Base-by-base conservation (phyloP, 495 filamentous ascomycete species). In the Monascus purpureus region DNA sequence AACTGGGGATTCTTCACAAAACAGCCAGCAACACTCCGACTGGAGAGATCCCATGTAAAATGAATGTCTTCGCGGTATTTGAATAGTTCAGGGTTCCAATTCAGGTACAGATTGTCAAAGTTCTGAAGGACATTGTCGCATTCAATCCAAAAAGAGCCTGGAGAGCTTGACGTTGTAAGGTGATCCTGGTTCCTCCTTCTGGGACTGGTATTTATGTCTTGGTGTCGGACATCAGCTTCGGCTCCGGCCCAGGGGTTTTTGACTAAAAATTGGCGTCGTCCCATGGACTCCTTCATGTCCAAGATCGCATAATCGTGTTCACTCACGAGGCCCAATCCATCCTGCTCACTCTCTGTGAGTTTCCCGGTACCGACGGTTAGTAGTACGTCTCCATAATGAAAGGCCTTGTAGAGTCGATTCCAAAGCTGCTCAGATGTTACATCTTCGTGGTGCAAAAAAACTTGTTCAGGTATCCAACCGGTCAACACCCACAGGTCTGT, bases 241-340 rank as follows among this genome's bases (percentile, higher is more conserved):
- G 80, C 82, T 32, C 88, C 77, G 31, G 78, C 79, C 92, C 92
- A 96, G 6, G 92, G 92, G 47, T 99, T 96, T 47, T 99, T 96
- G 39, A 99, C 65, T 1, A 95, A 66, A 17, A 95, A 58, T 23
- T 75, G 64, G 14, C 74, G 67, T 35, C 71, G 67, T 12, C 72
- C 65, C 13, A 71, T 61, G 25, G 70, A 52, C 40, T 75, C 77
- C 35, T 73, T 75, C 63, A 96, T 60, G 38, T 92, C 75, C 14
- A 95, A 49, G 14, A 96, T 77, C 4, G 84, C 86, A 52, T 99
- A 99, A 51, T 94, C 90, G 50, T 99, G 90, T 52, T 93, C 77
- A 13, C 76, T 77, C 4, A 78, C 78, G 8, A 99, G 59, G 0
- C 88, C 87, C n/a, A 90, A 55, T 6, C 76, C 71, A 35, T 72